Percentiles rank a stretch among this genome's conserved stretches.
Conservation (phyloP, 208 protist genomes). For the Crithidia expoeki region DNA sequence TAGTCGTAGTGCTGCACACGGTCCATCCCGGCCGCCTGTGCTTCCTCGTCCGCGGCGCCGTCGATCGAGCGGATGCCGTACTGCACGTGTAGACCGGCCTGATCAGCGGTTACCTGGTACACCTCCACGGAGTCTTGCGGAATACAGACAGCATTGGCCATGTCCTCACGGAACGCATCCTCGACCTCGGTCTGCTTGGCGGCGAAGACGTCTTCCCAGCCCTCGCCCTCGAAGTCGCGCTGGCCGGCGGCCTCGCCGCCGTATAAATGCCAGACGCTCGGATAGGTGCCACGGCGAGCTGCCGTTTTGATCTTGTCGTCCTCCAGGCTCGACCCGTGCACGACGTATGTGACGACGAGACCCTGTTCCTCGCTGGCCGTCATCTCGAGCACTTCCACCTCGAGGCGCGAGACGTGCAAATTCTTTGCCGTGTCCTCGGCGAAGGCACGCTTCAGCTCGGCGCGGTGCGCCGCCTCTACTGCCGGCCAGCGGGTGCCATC, state of each 20-base stretch:
- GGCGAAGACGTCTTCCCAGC: conserved; percentile 50
- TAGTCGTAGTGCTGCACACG: conserved; percentile 41
- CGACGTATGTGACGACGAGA: conserved; percentile 27
- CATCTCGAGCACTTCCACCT: conserved; percentile 41
- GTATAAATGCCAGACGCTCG: conserved; percentile 44
- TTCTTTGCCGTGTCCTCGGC: conserved; percentile 38
- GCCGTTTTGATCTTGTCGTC: conserved; percentile 33
- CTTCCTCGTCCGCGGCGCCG: conserved; percentile 29
- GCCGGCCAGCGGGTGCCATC: conserved; percentile 35
- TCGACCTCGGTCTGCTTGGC: conserved; percentile 27
- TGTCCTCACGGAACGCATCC: conserved; percentile 49
- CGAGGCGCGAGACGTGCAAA: conserved; percentile 35
- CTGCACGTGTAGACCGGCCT: conserved; percentile 32
- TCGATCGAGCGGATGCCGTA: conserved; percentile 36
- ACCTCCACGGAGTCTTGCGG: conserved; percentile 33
- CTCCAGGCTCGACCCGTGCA: conserved; percentile 24
- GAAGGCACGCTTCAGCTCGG: conserved; percentile 42
- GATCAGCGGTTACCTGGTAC: conserved; percentile 28
- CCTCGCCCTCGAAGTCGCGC: conserved; percentile 53
- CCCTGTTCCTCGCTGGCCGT: conserved; percentile 14
- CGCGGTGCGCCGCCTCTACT: conserved; percentile 26
- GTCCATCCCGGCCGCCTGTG: conserved; percentile 19
- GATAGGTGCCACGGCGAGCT: conserved; percentile 35
- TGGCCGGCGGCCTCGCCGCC: conserved; percentile 35
- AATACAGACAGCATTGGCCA: conserved; percentile 26